Percentiles rank a stretch among this genome's conserved stretches.
Evolutionary conservation across 2,329 filamentous ascomycete species (phyloP).

Genomic region (Colletotrichum sansevieriae): DNA sequence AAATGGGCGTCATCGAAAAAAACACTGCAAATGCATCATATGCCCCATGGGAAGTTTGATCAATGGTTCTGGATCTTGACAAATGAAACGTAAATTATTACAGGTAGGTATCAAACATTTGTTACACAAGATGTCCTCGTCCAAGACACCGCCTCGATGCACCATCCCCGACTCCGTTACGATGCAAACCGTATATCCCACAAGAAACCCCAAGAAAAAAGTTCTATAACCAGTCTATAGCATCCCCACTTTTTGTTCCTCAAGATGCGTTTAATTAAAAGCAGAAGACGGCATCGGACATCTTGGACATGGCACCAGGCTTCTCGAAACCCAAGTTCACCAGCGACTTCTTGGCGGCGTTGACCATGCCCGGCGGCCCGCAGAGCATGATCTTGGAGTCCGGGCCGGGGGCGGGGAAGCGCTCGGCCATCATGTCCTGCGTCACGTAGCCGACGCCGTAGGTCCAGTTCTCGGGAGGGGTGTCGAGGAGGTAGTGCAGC

Average conservation of each 20-base stretch:
- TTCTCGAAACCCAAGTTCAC: slow-evolving; percentile 63
- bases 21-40: no score
- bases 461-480: slow-evolving; percentile 60
- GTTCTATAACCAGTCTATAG: slow-evolving; percentile 12
- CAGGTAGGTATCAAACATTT: slow-evolving; percentile 39
- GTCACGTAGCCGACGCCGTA: slow-evolving; percentile 65
- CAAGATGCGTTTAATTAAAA: slow-evolving; percentile 57
- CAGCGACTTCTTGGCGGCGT: slow-evolving; percentile 66
- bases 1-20: no score
- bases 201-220: not conserved
- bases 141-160: slow-evolving; percentile 32
- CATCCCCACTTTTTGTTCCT: not conserved
- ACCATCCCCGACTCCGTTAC: slow-evolving; percentile 36
- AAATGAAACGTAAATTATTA: slow-evolving; percentile 32
- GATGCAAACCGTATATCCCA: slow-evolving; percentile 28
- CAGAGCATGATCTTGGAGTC: slow-evolving; percentile 70
- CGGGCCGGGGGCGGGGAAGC: slow-evolving; percentile 58
- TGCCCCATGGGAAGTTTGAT: no score
- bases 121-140: slow-evolving; percentile 22
- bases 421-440: slow-evolving; percentile 61
- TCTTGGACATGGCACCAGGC: slow-evolving; percentile 63
- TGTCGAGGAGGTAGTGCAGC: slow-evolving; percentile 67
- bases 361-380: slow-evolving; percentile 72
- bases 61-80: not conserved
- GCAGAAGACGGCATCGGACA: slow-evolving; percentile 67